Evolutionary conservation across 2,329 filamentous ascomycete species (phyloP), one percentile per base, ranked within the genome.

Genomic region (Epichloe sibirici): DNA sequence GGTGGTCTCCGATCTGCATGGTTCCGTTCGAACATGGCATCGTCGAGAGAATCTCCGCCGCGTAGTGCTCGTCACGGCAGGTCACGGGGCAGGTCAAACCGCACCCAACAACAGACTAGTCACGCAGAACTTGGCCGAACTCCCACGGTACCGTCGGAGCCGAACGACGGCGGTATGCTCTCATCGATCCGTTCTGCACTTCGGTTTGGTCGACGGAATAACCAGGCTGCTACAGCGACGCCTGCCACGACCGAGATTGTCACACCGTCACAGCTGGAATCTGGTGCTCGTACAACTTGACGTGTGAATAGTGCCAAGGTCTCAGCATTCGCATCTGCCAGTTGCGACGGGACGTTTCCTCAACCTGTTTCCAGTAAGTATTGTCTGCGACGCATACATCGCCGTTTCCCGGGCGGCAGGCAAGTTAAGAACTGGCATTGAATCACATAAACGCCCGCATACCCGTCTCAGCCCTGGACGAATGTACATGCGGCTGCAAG

Each of bases 261-360:
- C 31, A 75, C 73, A 11, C 74, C 74, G 5, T 72, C 71, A 49
- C 72, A 76, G 57, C 65, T 76, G 11, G 74, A 76, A 61, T 67
- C 74, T 25, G 74, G 71, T 51, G 63, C 64, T 49, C 66, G 67
- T 49, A 59, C 58, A 15, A 45, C 58, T 4, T 21, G 15, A 49
- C 17, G 13, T 17, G 3, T 21, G 8, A 25, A 31, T 31, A 9
- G 28, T 31, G 8, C 28, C 28, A 45, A 15, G 44, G 44, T 12
- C 25, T 15, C 8, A 31, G 44, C 2, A 28, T 13, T 45, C 25
- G 8, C 25, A 31, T 5, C 13, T 11, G n/a, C 5, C 37, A 39
- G 37, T 31, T 1, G 8, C 28, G 28, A 31, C 28, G 28, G 28
- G 8, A 31, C 28, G 28, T 31, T 9, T 31, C 28, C 28, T 31